Evolutionary conservation across 208 protist genomes (phyloP).

Genomic region (Leishmania braziliensis): DNA sequence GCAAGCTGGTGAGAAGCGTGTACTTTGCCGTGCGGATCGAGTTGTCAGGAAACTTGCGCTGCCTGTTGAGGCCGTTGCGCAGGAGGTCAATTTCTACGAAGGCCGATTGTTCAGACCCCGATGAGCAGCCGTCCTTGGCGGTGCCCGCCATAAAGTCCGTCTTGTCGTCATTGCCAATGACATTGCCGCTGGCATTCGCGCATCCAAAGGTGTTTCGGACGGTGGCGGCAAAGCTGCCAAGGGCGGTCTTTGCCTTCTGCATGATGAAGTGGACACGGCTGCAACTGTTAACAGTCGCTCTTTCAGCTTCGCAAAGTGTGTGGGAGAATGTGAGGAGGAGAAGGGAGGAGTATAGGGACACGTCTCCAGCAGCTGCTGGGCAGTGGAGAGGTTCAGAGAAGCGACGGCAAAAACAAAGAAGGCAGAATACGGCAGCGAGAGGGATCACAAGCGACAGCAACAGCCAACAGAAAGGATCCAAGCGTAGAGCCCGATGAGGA

Average conservation of each 20-base stretch:
- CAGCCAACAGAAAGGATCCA: neutral
- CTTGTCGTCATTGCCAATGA: conserved; percentile 28
- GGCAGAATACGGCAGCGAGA: neutral
- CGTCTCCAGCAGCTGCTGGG: no score
- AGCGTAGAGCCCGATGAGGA: neutral
- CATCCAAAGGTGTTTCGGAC: conserved; percentile 17
- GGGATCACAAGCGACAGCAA: neutral
- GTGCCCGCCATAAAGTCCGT: conserved; percentile 14
- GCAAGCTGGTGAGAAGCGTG: conserved; percentile 61
- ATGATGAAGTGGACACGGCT: neutral
- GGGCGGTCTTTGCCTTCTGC: neutral
- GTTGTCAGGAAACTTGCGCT: conserved; percentile 55
- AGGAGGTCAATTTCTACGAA: conserved; percentile 66
- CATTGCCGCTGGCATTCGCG: conserved; percentile 9
- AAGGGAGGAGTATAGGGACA: neutral
- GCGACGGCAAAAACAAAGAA: conserved; percentile 8
- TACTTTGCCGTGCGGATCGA: conserved; percentile 77
- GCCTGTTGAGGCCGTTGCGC: conserved; percentile 49
- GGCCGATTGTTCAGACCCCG: conserved; percentile 3
- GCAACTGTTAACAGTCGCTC: neutral
- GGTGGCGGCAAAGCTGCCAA: conserved; percentile 9
- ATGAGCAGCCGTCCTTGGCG: conserved; percentile 10
- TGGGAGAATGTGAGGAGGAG: neutral
- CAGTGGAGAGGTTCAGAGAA: conserved; percentile 5
- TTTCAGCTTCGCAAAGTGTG: neutral